phyloP scores from a whole-genome alignment of 768 basidiomycete genomes.

The Krasilnikovozyma curviuscula region DNA sequence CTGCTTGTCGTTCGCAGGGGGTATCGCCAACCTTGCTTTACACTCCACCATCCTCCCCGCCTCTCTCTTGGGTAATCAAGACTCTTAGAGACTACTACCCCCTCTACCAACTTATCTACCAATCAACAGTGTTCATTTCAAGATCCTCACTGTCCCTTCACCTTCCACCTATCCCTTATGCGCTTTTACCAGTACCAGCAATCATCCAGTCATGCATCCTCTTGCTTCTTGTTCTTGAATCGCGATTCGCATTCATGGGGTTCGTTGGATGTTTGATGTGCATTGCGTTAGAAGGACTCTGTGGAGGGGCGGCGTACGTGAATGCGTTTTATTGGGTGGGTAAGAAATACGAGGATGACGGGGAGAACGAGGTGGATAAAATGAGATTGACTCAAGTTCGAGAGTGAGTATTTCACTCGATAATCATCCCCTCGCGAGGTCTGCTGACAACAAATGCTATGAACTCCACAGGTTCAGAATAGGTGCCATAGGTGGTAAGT shows the following conservation, averaged over 20 bases:
- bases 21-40: conserved; percentile 78
- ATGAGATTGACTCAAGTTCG: background rate
- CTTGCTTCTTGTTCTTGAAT: conserved; percentile 30
- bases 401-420: no score
- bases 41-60: conserved; percentile 47
- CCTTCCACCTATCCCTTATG: conserved; percentile 52
- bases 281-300: conserved; percentile 73
- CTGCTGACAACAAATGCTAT: conserved; percentile 29
- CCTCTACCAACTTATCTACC: conserved; percentile 48
- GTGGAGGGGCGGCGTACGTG: conserved; percentile 81
- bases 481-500: conserved; percentile 61
- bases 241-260: conserved; percentile 39
- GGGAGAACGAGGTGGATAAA: conserved; percentile 30
- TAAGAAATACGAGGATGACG: conserved; percentile 30
- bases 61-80: conserved; percentile 60
- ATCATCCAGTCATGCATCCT: conserved; percentile 53
- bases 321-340: conserved; percentile 72
- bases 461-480: conserved; percentile 51
- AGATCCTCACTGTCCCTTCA: conserved; percentile 77
- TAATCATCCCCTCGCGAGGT: conserved; percentile 16
- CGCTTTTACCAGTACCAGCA: conserved; percentile 53
- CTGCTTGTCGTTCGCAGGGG: conserved; percentile 34
- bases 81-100: conserved; percentile 84
- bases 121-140: conserved; percentile 75
- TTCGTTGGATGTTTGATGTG: conserved; percentile 24